phyloP scores from a whole-genome alignment of 1,284 basidiomycete genomes.

The Cryptococcus floricola region DNA sequence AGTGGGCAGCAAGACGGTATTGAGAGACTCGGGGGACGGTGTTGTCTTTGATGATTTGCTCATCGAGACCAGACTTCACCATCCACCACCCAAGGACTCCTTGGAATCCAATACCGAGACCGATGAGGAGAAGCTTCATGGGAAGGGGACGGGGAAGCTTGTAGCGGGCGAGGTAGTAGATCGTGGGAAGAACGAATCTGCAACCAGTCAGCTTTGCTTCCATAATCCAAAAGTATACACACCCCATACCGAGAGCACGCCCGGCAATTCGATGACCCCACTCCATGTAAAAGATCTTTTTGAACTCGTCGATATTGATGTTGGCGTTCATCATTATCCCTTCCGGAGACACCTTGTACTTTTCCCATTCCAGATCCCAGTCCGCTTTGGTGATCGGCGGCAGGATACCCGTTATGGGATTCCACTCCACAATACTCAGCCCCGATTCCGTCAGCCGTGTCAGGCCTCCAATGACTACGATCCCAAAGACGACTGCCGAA shows the following conservation, averaged over 20 bases:
- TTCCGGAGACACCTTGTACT: constrained; percentile 94
- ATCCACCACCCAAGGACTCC: constrained; percentile 98
- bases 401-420: constrained; percentile 81
- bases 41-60: constrained; percentile 71
- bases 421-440: constrained; percentile 97
- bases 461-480: constrained; percentile 93
- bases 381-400: constrained; percentile 73
- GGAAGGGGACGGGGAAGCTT: constrained; percentile 64
- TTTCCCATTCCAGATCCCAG: constrained; percentile 89
- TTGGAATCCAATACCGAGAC: constrained; percentile 75
- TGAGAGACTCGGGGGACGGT: constrained; percentile 91
- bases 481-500: constrained; percentile 78
- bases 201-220: constrained; percentile 28
- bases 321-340: constrained; percentile 89
- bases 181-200: constrained; percentile 71
- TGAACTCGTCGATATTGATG: constrained; percentile 86
- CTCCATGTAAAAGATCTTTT: constrained; percentile 97
- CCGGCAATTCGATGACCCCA: constrained; percentile 95
- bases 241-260: constrained; percentile 72
- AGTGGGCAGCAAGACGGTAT: constrained; percentile 91
- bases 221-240: constrained; percentile 14
- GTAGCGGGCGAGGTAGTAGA: constrained; percentile 70
- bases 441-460: constrained; percentile 97
- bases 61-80: constrained; percentile 93
- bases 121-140: constrained; percentile 64